A percentile compares a stretch with the other conserved stretches of the same genome.
Conservation (phyloP, 257 asterid genomes). For the Solanum bulbocastanum region DNA sequence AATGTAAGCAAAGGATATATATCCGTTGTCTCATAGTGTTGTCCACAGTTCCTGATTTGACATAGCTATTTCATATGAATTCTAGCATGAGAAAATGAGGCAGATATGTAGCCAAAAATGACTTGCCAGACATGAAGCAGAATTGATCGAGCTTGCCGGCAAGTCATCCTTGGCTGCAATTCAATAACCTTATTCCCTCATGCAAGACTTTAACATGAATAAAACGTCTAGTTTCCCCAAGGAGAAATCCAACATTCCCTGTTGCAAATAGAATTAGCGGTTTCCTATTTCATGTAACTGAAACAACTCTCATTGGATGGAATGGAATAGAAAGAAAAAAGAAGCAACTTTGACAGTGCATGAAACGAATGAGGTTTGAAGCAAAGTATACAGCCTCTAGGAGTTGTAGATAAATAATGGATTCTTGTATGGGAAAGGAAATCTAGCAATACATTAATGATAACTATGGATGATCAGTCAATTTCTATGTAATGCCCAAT, state of each 20-base stretch:
- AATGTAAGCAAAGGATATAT: neutral
- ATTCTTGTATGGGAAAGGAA: neutral
- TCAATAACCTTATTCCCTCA: slow-evolving; percentile 38
- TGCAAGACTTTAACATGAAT: slow-evolving; percentile 58
- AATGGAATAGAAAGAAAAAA: slow-evolving; percentile 4
- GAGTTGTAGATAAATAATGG: slow-evolving; percentile 1
- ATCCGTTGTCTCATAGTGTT: neutral
- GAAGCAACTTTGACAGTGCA: neutral
- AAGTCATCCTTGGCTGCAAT: slow-evolving; percentile 96
- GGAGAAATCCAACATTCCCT: slow-evolving; percentile 22
- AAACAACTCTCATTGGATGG: neutral
- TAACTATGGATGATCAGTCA: neutral
- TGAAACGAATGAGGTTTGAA: neutral
- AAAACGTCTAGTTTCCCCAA: slow-evolving; percentile 3
- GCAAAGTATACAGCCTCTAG: neutral
- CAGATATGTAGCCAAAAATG: slow-evolving; percentile 46
- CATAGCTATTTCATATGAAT: slow-evolving; percentile 17
- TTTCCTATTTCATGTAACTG: neutral
- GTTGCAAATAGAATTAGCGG: neutral
- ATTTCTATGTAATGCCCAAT: slow-evolving; percentile 4
- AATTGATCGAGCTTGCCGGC: slow-evolving; percentile 36
- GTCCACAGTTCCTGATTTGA: neutral
- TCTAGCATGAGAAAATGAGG: slow-evolving; percentile 62
- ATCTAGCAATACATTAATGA: neutral
- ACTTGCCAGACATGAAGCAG: slow-evolving; percentile 32